These are phyloP conservation scores for Colletotrichum higginsianum DNA, from an alignment of 2,329 filamentous ascomycete genomes.

Conservation along the genomic window DNA sequence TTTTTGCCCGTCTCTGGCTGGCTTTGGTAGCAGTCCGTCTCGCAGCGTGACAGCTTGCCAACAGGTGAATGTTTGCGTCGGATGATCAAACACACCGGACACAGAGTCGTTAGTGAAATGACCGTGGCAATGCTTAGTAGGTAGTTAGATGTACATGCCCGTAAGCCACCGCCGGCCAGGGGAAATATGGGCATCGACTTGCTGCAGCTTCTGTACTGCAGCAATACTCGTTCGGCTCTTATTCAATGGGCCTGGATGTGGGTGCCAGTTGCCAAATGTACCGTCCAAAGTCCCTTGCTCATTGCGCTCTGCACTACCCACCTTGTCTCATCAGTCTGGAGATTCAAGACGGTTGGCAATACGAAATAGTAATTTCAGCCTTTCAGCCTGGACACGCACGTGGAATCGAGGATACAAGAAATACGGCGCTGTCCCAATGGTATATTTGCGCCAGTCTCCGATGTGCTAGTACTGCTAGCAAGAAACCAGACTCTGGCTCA, in stretches of 20 bases:
- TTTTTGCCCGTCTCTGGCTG: neutral
- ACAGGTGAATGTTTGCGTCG: conserved; percentile 12
- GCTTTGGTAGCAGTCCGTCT: neutral
- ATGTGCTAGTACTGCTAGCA: neutral
- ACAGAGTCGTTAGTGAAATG: neutral
- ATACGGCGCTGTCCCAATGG: neutral
- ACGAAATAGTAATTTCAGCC: conserved; percentile 37
- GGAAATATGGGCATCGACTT: conserved; percentile 17
- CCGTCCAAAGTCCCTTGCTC: neutral
- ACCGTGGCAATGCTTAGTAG: conserved; percentile 19
- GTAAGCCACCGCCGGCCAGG: neutral
- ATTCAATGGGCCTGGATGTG: conserved; percentile 9
- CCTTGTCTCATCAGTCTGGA: conserved; percentile 16
- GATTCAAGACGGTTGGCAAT: conserved; percentile 18
- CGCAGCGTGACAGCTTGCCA: neutral
- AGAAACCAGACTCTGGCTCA: too few relatives aligned
- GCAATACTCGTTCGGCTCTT: conserved; percentile 4
- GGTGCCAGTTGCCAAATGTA: neutral
- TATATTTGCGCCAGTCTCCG: neutral
- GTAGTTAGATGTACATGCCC: conserved; percentile 17
- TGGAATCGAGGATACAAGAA: neutral
- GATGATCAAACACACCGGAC: neutral
- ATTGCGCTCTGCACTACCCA: conserved; percentile 11
- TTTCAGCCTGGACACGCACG: neutral
- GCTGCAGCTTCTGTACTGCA: conserved; percentile 18